Evolutionary conservation across 179 eudicot species (phyloP).

Genomic region (Carnegiea gigantea): DNA sequence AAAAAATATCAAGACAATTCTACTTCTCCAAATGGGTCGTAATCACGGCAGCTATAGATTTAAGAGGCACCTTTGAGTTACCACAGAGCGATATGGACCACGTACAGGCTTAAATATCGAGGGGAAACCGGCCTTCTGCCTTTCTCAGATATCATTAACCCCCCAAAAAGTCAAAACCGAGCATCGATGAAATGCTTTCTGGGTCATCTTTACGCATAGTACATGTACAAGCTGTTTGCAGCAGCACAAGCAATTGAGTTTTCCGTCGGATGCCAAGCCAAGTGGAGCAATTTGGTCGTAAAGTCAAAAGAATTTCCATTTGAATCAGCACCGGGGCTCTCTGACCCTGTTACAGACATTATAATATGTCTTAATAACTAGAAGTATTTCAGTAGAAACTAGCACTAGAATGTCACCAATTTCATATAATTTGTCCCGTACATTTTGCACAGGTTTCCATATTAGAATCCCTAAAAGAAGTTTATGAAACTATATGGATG

Average conservation of each 20-base stretch:
- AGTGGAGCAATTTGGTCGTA: slow-evolving; percentile 54
- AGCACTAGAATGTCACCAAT: not conserved
- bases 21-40: slow-evolving; percentile 19
- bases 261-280: slow-evolving; percentile 66
- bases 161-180: slow-evolving; percentile 27
- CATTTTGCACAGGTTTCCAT: too few relatives aligned
- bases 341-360: slow-evolving; percentile 35
- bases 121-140: slow-evolving; percentile 30
- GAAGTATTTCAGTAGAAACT: not conserved
- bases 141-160: slow-evolving; percentile 31
- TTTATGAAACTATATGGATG: too few relatives aligned
- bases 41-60: slow-evolving; percentile 35
- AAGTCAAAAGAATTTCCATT: slow-evolving; percentile 56
- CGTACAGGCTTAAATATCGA: slow-evolving; percentile 20
- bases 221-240: slow-evolving; percentile 68
- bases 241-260: slow-evolving; percentile 64
- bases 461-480: too few relatives aligned
- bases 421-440: not conserved
- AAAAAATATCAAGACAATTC: slow-evolving; percentile 22
- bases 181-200: slow-evolving; percentile 18
- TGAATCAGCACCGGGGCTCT: slow-evolving; percentile 52
- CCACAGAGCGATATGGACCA: slow-evolving; percentile 10
- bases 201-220: slow-evolving; percentile 47
- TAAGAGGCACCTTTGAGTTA: slow-evolving; percentile 33
- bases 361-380: not conserved